Conservation (phyloP, 2,329 filamentous ascomycete genomes). For the Orbilia brochopaga region DNA sequence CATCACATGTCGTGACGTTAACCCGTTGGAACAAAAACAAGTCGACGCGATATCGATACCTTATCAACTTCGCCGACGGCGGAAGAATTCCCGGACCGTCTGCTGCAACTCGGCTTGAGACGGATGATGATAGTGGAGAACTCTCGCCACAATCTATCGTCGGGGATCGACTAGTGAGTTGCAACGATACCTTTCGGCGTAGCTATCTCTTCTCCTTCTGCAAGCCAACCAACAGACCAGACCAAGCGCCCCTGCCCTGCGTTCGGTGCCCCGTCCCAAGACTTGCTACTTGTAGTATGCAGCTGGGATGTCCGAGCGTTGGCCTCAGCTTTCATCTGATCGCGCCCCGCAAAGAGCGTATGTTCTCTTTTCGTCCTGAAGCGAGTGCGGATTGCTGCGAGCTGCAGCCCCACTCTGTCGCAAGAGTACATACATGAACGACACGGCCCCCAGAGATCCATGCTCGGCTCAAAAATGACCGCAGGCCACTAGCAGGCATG, state of each 20-base stretch:
- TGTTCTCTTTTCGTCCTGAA: too few species aligned
- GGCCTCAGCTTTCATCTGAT: too few species aligned
- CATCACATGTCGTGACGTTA: neutral
- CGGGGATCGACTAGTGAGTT: too few species aligned
- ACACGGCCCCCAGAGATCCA: neutral
- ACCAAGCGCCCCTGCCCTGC: too few species aligned
- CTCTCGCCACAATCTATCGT: neutral
- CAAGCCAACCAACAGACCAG: too few species aligned
- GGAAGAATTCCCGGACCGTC: slow-evolving; percentile 3
- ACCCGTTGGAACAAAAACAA: neutral
- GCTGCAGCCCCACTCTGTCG: neutral
- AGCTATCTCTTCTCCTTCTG: too few species aligned
- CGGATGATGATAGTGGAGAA: neutral
- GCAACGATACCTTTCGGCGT: too few species aligned
- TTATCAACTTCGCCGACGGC: neutral
- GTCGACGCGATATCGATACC: neutral
- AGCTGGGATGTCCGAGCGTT: too few species aligned
- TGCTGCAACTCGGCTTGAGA: slow-evolving; percentile 3
- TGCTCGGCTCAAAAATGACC: neutral
- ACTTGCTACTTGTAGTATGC: too few species aligned
- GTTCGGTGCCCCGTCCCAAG: too few species aligned
- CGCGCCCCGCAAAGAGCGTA: too few species aligned
- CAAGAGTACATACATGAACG: neutral
- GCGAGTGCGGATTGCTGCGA: too few species aligned
- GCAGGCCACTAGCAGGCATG: neutral